phyloP scores from a whole-genome alignment of 2,329 filamentous ascomycete genomes.

The Cryphonectria nitschkei region DNA sequence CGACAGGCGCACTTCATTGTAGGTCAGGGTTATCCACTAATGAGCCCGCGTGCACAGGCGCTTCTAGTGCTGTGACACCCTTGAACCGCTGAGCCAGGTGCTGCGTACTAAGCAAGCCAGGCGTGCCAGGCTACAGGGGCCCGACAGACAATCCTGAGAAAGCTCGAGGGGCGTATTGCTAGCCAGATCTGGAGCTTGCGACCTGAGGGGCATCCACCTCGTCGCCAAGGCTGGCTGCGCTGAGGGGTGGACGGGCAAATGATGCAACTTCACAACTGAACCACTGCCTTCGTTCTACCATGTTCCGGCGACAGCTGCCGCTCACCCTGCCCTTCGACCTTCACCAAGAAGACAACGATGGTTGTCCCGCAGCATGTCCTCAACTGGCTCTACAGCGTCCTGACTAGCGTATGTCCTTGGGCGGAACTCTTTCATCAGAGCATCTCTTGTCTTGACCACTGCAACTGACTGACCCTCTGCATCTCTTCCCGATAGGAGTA shows the following conservation, averaged over 20 bases:
- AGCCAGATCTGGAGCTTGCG: conserved; percentile 5
- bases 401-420: conserved; percentile 66
- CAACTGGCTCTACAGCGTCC: conserved; percentile 92
- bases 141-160: neutral
- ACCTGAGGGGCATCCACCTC: neutral
- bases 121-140: neutral
- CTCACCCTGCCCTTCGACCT: conserved; percentile 7
- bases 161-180: neutral
- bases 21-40: neutral
- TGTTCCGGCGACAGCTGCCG: conserved; percentile 11
- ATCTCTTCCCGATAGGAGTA: conserved; percentile 71
- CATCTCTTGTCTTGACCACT: conserved; percentile 13
- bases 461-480: conserved; percentile 21
- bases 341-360: conserved; percentile 46
- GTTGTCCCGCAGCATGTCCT: conserved; percentile 87
- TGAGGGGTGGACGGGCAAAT: neutral
- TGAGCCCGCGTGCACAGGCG: neutral
- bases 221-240: neutral
- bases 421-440: neutral
- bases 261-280: conserved; percentile 7
- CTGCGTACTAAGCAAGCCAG: neutral
- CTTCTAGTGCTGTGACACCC: neutral
- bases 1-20: no score
- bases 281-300: conserved; percentile 27
- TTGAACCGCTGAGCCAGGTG: neutral